Base-by-base conservation (phyloP, 108 stramenopile genomes). In the Cyclotella baltica region DNA sequence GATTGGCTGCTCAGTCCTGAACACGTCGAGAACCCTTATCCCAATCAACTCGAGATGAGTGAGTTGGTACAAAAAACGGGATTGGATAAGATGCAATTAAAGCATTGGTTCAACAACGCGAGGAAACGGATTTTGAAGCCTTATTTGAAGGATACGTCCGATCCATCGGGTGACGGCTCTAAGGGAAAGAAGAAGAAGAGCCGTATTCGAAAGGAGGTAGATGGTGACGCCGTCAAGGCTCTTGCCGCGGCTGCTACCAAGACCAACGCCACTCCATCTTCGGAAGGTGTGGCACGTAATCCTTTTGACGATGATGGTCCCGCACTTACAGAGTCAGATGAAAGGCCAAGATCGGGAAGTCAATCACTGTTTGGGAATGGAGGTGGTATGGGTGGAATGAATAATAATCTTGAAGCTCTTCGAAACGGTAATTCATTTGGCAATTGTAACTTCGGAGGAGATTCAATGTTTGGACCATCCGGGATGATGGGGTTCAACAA, bases 91-190 rank as follows among this genome's bases (percentile, higher is more conserved):
- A 36, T 19, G 16, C 79, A 80, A 52, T 69, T 80, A 51, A 80
- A 73, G 48, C 79, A 80, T 62, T 80, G 79, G 79, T 80, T 80
- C 20, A 80, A 80, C 53, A 80, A 80, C 62, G 79, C 79, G 18
- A 58, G 79, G 61, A 80, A 80, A 48, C 50, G 79, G 61, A 80
- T 80, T 58, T 46, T 73, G 61, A 80, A 80, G 59, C 79, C 79
- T 18, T 68, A 67, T 50, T 19, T 63, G n/a, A 58, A 80, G 58
- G 48, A 66, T 8, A 56, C 29, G 38, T 51, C 46, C 15, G 51
- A 36, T 20, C 48, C 57, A 31, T 16, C 58, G 11, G 51, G 0
- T n/a, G 48, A 40, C 20, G 53, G 35, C 10, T 13, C 62, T 34
- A 15, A 4, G n/a, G 55, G 19, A 15, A 36, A 28, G 51, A 18